Base-by-base conservation (phyloP, 1,139 yeast species). In the Kodamaea arcana region DNA sequence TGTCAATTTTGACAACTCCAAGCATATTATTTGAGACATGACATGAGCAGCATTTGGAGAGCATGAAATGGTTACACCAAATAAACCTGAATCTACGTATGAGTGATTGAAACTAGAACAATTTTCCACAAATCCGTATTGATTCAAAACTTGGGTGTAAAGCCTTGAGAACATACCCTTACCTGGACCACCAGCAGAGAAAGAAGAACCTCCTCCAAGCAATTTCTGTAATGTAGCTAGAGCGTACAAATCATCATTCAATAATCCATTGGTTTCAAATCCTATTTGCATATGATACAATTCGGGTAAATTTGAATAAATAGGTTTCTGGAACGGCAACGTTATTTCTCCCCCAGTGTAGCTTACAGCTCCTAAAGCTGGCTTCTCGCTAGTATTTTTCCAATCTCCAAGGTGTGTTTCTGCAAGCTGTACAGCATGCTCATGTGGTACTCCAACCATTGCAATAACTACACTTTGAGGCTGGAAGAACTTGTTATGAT, bases 181-280 rank as follows among this genome's bases (percentile, higher is more conserved):
- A 36, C 99, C 99, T n/a, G 99, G 99, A 0, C 99, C 99, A 45
- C 99, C 99, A 9, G 99, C 97, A 16, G 94, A 83, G 54, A 92
- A 92, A 1, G 97, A 88, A 6, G 97, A 94, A 34, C 98, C 98
- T 25, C 97, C 97, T 27, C 98, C 98, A n/a, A 92, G 67, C 21
- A 92, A 68, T 41, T 92, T 88, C 54, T 92, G 98, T 37, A 92
- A 72, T 1, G 92, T 82, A 1, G 97, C 97, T 31, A 88, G 67
- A 0, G 95, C 94, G 51, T 92, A 92, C 29, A 90, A 80, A 49
- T 92, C 97, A 14, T 87, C 90, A 52, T 84, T 81, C 35, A 80
- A 75, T 30, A 90, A 80, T 0, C 96, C 85, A 3, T 85, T 69
- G 14, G 97, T 95, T 58, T 92, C 92, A 54, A 85, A 92, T 3